These are phyloP conservation scores for Centaurea solstitialis DNA, from an alignment of 129 eudicot species.

Conservation along the genomic window DNA sequence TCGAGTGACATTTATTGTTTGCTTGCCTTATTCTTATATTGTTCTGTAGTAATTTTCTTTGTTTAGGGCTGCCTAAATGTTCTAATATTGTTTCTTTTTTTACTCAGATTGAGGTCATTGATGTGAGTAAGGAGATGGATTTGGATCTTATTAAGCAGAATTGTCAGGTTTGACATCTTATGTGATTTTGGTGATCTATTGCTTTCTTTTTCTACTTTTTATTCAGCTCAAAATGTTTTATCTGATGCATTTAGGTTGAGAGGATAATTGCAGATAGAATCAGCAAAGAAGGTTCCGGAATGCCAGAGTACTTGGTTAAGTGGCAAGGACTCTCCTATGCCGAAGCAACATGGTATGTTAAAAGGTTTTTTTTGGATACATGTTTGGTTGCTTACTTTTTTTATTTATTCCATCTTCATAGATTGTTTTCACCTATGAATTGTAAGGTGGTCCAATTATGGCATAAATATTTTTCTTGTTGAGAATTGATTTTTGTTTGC, in stretches of 20 bases:
- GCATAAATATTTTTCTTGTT: background rate
- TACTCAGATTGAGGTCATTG: slow-evolving; percentile 88
- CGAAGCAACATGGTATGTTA: slow-evolving; percentile 91
- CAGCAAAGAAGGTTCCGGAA: slow-evolving; percentile 51
- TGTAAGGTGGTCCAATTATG: background rate
- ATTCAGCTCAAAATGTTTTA: background rate
- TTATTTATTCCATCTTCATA: background rate
- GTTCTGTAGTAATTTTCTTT: background rate
- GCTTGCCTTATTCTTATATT: background rate
- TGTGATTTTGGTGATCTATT: slow-evolving; percentile 9
- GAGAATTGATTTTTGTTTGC: background rate
- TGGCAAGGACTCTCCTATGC: slow-evolving; percentile 99
- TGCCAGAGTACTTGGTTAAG: slow-evolving; percentile 91
- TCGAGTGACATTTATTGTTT: background rate
- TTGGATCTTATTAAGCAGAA: slow-evolving; percentile 92
- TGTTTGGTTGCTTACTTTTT: background rate
- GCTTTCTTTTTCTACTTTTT: background rate
- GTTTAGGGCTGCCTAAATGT: background rate
- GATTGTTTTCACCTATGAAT: background rate
- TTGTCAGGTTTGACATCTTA: slow-evolving; percentile 63
- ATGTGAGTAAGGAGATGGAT: slow-evolving; percentile 99
- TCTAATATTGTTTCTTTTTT: slow-evolving; percentile 9
- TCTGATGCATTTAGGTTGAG: slow-evolving; percentile 66
- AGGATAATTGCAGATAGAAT: slow-evolving; percentile 91
- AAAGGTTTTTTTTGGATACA: background rate